Evolutionary conservation across 225 moss, liverwort and hornwort species (phyloP).

Genomic region (Anthoceros angustus): DNA sequence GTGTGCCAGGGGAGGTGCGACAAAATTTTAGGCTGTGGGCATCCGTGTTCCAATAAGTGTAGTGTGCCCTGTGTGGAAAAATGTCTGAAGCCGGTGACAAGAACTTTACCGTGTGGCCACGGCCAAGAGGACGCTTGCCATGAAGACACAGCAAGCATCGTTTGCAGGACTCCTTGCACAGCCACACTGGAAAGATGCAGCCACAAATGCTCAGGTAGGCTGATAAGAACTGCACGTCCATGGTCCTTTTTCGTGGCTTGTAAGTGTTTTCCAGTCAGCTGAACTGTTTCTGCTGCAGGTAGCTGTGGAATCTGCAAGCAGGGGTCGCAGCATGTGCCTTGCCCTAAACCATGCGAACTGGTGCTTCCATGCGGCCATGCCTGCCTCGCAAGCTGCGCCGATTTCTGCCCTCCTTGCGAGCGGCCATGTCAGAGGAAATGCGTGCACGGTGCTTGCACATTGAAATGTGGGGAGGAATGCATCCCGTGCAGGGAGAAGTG

Average conservation of each 20-base stretch:
- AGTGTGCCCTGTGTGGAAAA: constrained; percentile 9
- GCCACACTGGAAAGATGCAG: constrained; percentile 13
- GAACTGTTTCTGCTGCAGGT: too few relatives aligned
- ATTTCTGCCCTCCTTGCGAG: constrained; percentile 17
- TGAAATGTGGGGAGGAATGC: constrained; percentile 15
- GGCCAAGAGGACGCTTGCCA: constrained; percentile 7
- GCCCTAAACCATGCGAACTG: constrained; percentile 16
- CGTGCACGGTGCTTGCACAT: constrained; percentile 20
- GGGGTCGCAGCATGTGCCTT: constrained; percentile 14
- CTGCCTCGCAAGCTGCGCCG: constrained; percentile 18
- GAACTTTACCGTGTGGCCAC: constrained; percentile 17
- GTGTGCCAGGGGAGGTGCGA: constrained; percentile 9
- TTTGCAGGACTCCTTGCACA: constrained; percentile 13
- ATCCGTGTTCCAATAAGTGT: constrained; percentile 10
- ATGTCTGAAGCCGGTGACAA: constrained; percentile 8
- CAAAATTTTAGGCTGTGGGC: constrained; percentile 11
- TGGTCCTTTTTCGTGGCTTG: too few relatives aligned
- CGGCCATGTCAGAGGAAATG: constrained; percentile 20
- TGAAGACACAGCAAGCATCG: background rate
- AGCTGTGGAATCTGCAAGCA: constrained; percentile 19
- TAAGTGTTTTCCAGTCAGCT: too few relatives aligned
- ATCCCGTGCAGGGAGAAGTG: constrained; percentile 24
- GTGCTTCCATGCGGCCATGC: constrained; percentile 24
- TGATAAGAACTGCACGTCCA: too few relatives aligned
- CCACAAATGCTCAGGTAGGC: constrained; percentile 19